phyloP scores from a whole-genome alignment of 805 yeast genomes.

The Hanseniaspora thailandica region DNA sequence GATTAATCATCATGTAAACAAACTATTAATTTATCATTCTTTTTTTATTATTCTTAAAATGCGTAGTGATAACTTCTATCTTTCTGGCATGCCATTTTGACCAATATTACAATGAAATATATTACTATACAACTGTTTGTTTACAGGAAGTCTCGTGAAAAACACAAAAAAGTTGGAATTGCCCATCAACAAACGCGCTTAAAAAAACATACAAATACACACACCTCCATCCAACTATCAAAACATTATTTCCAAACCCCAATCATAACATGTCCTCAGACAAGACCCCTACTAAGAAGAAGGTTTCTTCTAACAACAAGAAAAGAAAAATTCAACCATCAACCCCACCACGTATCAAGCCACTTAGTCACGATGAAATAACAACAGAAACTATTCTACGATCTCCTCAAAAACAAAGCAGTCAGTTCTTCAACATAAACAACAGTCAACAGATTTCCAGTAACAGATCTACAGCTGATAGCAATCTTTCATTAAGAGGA shows the following conservation, averaged over 20 bases:
- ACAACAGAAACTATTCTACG: constrained; percentile 11
- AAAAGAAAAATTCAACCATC: not conserved
- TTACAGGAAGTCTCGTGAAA: not conserved
- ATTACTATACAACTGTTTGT: no score
- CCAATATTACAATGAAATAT: no score
- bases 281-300: constrained; percentile 4
- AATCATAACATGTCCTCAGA: not conserved
- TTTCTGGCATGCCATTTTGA: no score
- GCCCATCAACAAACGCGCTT: not conserved
- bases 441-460: not conserved
- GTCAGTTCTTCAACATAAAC: not conserved
- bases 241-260: not conserved
- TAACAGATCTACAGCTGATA: not conserved
- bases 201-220: not conserved
- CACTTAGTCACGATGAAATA: constrained; percentile 1
- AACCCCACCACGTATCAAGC: not conserved
- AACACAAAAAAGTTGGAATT: not conserved
- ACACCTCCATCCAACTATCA: no score
- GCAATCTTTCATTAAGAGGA: not conserved
- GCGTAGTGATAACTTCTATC: no score
- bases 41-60: no score
- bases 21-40: no score
- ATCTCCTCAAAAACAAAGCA: constrained; percentile 15
- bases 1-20: no score
- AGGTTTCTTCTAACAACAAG: not conserved